Conservation (phyloP, 129 eudicot species). For the Artemisia annua region DNA sequence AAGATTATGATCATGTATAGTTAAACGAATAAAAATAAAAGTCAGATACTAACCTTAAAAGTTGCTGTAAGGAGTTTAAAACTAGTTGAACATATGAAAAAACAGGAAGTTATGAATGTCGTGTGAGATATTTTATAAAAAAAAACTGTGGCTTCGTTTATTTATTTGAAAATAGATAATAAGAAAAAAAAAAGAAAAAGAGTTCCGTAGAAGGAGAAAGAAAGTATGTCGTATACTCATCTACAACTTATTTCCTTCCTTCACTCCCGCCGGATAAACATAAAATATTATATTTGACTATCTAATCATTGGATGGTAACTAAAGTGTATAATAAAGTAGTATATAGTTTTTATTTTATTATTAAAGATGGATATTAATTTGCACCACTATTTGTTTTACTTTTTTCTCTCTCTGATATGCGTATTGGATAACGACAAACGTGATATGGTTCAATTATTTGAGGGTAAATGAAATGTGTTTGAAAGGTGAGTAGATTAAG, state of each 20-base stretch:
- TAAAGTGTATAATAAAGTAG: neutral
- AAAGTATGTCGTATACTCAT: slow-evolving; percentile 68
- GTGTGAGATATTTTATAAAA: no score
- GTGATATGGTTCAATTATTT: no score
- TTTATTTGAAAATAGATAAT: neutral
- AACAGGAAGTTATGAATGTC: neutral
- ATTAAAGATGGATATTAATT: no score
- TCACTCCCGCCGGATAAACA: slow-evolving; percentile 56
- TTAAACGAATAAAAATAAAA: neutral
- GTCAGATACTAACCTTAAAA: slow-evolving; percentile 16
- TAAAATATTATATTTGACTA: neutral
- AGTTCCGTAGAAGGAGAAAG: slow-evolving; percentile 68
- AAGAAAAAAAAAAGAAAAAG: neutral
- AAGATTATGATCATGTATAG: slow-evolving; percentile 5
- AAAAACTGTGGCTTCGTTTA: no score
- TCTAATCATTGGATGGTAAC: slow-evolving; percentile 3
- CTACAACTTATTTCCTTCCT: slow-evolving; percentile 53
- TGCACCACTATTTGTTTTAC: no score
- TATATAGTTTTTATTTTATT: no score
- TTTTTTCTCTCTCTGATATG: no score
- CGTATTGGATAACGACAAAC: no score
- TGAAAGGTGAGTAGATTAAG: no score
- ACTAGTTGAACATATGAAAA: no score
- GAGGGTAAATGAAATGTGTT: no score
- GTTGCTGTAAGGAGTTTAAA: neutral